A percentile compares a stretch with the other conserved stretches of the same genome.
phyloP scores from a whole-genome alignment of 1,284 basidiomycete species.

The Irpex sp. region DNA sequence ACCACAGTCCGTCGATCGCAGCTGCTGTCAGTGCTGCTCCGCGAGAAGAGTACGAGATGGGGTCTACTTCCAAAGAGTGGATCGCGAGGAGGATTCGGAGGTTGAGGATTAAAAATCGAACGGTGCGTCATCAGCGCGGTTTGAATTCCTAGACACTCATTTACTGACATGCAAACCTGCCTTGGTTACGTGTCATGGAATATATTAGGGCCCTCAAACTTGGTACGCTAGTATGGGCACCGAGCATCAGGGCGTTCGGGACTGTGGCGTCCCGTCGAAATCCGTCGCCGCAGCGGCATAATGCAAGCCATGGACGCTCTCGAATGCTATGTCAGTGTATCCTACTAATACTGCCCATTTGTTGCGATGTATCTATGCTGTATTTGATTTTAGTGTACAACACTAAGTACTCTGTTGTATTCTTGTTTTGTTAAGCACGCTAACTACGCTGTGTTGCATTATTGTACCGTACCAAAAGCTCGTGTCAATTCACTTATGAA shows the following conservation, averaged over 20 bases:
- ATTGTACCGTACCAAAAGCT: too few relatives aligned
- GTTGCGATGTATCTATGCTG: background rate
- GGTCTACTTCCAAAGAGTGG: constrained; percentile 46
- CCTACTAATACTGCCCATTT: too few relatives aligned
- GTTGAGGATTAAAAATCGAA: constrained; percentile 41
- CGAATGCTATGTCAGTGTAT: background rate
- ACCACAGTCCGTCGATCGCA: constrained; percentile 47
- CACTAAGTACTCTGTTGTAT: background rate
- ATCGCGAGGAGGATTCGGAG: constrained; percentile 43
- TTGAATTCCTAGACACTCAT: background rate
- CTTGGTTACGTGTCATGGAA: background rate
- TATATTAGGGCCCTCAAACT: constrained; percentile 19
- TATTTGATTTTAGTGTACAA: background rate
- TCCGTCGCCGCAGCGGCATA: background rate
- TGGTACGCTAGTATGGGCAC: constrained; percentile 26
- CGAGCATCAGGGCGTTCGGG: constrained; percentile 18
- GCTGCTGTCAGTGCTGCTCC: constrained; percentile 32
- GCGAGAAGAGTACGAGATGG: constrained; percentile 34
- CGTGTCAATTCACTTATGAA: too few relatives aligned
- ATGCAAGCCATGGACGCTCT: background rate
- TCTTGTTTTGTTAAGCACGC: background rate
- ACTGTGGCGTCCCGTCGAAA: background rate
- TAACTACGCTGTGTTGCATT: too few relatives aligned
- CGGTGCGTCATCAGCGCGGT: constrained; percentile 21
- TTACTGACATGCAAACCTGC: background rate